Percentiles rank a stretch among this genome's conserved stretches.
Conservation (phyloP, 306 rosid genomes). For the Gillenia trifoliata region DNA sequence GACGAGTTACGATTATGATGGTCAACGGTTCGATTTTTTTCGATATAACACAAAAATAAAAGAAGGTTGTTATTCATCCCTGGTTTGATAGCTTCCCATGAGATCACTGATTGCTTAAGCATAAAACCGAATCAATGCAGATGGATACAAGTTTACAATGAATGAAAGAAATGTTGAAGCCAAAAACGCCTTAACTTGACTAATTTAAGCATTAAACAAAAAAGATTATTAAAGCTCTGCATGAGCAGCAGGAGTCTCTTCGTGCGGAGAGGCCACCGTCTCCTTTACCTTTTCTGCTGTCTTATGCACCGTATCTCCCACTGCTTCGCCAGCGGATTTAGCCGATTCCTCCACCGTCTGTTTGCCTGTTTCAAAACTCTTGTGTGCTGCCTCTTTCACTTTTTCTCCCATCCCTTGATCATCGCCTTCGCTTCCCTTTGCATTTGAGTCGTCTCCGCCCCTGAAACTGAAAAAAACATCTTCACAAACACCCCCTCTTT, state of each 20-base stretch:
- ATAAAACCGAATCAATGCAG: not conserved
- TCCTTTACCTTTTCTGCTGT: conserved; percentile 30
- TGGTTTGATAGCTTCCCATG: no score
- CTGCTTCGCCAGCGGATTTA: conserved; percentile 45
- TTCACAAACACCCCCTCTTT: not conserved
- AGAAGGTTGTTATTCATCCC: no score
- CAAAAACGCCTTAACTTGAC: not conserved
- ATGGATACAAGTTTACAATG: not conserved
- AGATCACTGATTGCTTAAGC: no score
- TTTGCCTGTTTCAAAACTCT: conserved; percentile 50
- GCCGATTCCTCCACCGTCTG: conserved; percentile 57
- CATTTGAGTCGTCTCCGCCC: conserved; percentile 12
- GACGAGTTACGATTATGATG: no score
- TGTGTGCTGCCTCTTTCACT: conserved; percentile 41
- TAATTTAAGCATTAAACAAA: not conserved
- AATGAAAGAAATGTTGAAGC: not conserved
- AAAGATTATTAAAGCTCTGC: conserved; percentile 26
- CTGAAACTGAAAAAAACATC: conserved; percentile 37
- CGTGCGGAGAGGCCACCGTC: not conserved
- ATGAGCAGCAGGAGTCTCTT: not conserved
- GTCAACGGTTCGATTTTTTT: no score
- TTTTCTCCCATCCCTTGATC: not conserved
- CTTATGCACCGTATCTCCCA: conserved; percentile 42
- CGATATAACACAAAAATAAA: no score
- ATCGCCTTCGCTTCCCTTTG: not conserved